Evolutionary conservation across 305 asterid species (phyloP), one percentile per base, ranked within the genome.

Genomic region (Salvia sclarea): DNA sequence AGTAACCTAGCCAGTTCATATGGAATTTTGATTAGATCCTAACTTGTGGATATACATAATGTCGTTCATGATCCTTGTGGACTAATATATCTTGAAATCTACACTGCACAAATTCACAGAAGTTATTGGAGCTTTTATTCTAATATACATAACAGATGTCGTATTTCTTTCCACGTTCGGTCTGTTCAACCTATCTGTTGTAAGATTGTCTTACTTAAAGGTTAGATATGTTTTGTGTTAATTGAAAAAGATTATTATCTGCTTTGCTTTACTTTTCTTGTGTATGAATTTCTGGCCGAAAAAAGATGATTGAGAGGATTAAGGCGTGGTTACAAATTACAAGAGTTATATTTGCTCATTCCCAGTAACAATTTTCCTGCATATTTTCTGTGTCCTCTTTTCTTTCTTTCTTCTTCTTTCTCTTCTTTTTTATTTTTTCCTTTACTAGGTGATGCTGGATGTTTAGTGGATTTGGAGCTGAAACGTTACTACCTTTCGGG

Each of bases 391-490:
- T 58, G 43, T 12, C 2, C 16, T 33, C 0, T 45, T 12, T 31
- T 48, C n/a, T 4, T 12, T 12, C 7, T 7, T 43, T 2, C 31
- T 17, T 28, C 28, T 6, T 7, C 1, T n/a, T 24, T 13, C 17
- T 2, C 13, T 12, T 13, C 35, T n/a, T 37, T 17, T 14, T 40
- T 30, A 3, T 25, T 0, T 3, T 1, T 0, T 2, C 14, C 21
- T 54, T 47, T 35, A 40, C 48, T 58, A 70, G 80, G 76, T 24
- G 17, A 52, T 60, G 80, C 70, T 50, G 80, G 80, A 71, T 76
- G 57, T 70, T 25, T 70, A 64, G 50, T 64, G 68, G 70, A 44
- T 60, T 65, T 44, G 60, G 24, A 59, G 78, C 69, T 77, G 72
- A 61, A 56, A 67, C 43, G 54, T 62, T 31, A 12, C 62, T 28